Evolutionary conservation across 768 basidiomycete genomes (phyloP), one percentile per base, ranked within the genome.

Genomic region (Calocybe gangraenosa): DNA sequence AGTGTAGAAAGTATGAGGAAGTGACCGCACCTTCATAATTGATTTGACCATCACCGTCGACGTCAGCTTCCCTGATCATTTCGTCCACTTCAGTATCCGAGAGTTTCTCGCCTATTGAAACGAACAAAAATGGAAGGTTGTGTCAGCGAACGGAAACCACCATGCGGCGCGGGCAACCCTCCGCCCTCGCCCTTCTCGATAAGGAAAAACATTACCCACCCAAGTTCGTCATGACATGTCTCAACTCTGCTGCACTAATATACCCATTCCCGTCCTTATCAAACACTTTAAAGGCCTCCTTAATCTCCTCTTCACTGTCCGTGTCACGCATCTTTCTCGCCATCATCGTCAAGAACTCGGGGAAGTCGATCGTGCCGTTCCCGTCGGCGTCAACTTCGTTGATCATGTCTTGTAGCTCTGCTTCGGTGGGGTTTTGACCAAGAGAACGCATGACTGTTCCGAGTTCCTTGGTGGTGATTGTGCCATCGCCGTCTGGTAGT

Each of bases 31-130:
- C 86, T 1, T 87, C 82, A 61, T 88, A 92, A 67, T 89, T 86
- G 68, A 90, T 88, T 68, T 91, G 88, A n/a, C 91, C 91, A 63
- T 92, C 90, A 41, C 93, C 92, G 59, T 96, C 91, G 40, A 91
- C 76, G 62, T 96, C 92, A 46, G 92, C 93, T 69, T 96, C 93
- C 44, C 92, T 83, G 62, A 96, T 96, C 92, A 96, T 94, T 74
- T 94, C 92, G 49, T 91, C 87, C 52, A 94, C 91, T 66, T 95
- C 92, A 7, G 60, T 73, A 52, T 93, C 91, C 10, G 87, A 76
- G 47, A 93, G 71, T 65, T 92, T 92, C 74, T 94, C 92, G 34
- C 89, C 86, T 81, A n/a, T n/a, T n/a, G n/a, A n/a, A n/a, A n/a
- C n/a, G 30, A 21, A 47, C 32, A 33, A 7, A 36, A 7, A 14